Evolutionary conservation across 2,329 filamentous ascomycete species (phyloP), one percentile per base, ranked within the genome.

Genomic region (Didymosphaeria variabile): DNA sequence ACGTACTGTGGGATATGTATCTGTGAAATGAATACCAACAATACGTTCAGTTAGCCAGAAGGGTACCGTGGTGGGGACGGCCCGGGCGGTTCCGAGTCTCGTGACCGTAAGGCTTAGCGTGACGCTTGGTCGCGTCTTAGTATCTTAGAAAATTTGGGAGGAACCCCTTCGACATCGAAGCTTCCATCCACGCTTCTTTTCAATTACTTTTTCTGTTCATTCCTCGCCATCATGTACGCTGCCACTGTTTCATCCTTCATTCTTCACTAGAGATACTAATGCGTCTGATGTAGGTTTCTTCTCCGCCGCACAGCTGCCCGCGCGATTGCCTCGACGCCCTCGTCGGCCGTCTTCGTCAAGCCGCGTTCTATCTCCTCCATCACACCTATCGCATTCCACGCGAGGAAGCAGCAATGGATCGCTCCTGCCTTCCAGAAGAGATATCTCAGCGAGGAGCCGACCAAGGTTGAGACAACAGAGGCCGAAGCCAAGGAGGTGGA

Each of bases 301-400:
- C 79, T 90, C 67, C 86, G 87, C 63, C 86, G 85, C 71, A 80
- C 84, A 66, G 85, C 86, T 67, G 79, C 83, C 71, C 85, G 86
- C 71, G 82, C 86, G 52, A 70, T 87, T 60, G 79, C 82, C 42
- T 79, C 82, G 26, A 79, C 82, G 36, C 79, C 81, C 55, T 79
- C 83, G 36, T 69, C 77, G 62, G 79, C 81, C 49, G 72, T 80
- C 66, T 67, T 82, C 62, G 77, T 78, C 42, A 82, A 79, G 66
- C 77, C 76, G 49, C 76, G 77, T 38, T 74, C 72, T 57, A 74
- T 79, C 64, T 73, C 71, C 60, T 72, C 73, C 56, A 61, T 72
- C 63, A 69, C 75, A n/a, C 69, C 75, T 36, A 62, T 66, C 15
- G 68, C 71, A 7, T 67, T 74, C 59, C 72, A 69, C 46, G 61